These are phyloP conservation scores for Fusarium albosuccineum DNA, from an alignment of 2,329 filamentous ascomycete species.

Conservation along the genomic window DNA sequence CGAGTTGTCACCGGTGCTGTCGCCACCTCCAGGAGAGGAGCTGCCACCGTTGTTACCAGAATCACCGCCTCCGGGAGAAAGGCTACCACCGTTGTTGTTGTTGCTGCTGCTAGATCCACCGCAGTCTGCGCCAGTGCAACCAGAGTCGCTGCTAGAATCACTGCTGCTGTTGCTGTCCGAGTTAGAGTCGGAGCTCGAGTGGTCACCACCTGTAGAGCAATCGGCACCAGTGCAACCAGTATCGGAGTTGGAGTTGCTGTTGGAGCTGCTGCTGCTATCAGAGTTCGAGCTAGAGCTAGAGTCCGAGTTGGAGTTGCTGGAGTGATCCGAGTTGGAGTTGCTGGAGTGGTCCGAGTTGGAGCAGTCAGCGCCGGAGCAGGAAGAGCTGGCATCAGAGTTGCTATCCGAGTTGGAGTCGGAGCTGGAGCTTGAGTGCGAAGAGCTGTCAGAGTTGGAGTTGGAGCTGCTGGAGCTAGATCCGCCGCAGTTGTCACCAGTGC, in stretches of 20 bases:
- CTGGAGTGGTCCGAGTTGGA: no score
- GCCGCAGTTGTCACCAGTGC: neutral
- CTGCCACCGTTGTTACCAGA: neutral
- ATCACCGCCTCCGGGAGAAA: neutral
- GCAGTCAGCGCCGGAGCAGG: neutral
- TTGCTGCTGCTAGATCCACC: neutral
- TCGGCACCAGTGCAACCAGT: neutral
- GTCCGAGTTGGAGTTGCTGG: neutral
- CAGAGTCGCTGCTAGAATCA: no score
- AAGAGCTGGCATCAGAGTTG: neutral
- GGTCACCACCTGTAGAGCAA: fast-evolving
- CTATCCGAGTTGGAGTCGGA: neutral
- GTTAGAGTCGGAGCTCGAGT: neutral
- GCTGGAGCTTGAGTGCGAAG: neutral
- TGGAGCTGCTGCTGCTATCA: no score
- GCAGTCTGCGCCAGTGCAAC: neutral
- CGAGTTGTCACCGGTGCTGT: no score
- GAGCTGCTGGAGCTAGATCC: neutral
- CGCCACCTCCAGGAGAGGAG: neutral
- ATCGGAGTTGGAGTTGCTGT: neutral
- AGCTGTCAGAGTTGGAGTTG: no score
- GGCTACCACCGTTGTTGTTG: neutral
- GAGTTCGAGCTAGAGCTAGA: neutral
- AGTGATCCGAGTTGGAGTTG: no score
- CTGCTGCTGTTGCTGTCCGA: no score